Percentiles rank a stretch among this genome's conserved stretches.
Conservation (phyloP, 2,329 filamentous ascomycete genomes). For the Fonsecaea multimorphosa region DNA sequence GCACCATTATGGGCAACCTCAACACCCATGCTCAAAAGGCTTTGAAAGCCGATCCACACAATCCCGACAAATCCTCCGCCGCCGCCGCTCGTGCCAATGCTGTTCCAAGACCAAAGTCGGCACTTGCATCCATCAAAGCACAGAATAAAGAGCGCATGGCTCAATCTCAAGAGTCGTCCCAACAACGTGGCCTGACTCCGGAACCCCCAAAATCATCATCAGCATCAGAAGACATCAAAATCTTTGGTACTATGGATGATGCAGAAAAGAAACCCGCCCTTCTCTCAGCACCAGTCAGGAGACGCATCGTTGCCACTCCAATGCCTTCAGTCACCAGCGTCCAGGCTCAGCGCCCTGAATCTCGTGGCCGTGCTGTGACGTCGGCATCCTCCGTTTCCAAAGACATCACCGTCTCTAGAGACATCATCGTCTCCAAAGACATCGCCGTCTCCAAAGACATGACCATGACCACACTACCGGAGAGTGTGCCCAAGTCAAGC, state of each 20-base stretch:
- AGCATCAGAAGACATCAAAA: constrained; percentile 25
- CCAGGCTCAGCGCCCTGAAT: constrained; percentile 30
- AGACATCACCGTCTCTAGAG: constrained; percentile 26
- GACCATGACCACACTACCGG: too few relatives aligned
- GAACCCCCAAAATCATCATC: constrained; percentile 23
- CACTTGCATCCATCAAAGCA: constrained; percentile 37
- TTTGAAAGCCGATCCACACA: constrained; percentile 81
- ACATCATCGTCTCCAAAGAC: constrained; percentile 28
- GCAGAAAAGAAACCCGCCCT: constrained; percentile 27
- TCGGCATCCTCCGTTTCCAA: constrained; percentile 21
- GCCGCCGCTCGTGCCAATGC: constrained; percentile 25
- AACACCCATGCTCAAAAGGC: constrained; percentile 79
- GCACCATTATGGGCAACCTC: constrained; percentile 80
- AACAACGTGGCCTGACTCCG: constrained; percentile 25
- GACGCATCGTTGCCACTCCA: constrained; percentile 39
- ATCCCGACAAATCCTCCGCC: constrained; percentile 56
- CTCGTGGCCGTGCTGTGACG: constrained; percentile 22
- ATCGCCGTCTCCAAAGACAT: constrained; percentile 29
- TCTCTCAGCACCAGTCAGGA: constrained; percentile 39
- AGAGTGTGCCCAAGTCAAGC: not conserved
- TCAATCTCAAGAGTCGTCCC: constrained; percentile 7
- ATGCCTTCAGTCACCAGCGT: constrained; percentile 21
- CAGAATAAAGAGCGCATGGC: constrained; percentile 33
- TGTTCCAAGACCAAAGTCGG: constrained; percentile 34
- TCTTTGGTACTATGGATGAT: constrained; percentile 30